Base-by-base conservation (phyloP, 2,329 filamentous ascomycete species). In the Verticillium tricorpus region DNA sequence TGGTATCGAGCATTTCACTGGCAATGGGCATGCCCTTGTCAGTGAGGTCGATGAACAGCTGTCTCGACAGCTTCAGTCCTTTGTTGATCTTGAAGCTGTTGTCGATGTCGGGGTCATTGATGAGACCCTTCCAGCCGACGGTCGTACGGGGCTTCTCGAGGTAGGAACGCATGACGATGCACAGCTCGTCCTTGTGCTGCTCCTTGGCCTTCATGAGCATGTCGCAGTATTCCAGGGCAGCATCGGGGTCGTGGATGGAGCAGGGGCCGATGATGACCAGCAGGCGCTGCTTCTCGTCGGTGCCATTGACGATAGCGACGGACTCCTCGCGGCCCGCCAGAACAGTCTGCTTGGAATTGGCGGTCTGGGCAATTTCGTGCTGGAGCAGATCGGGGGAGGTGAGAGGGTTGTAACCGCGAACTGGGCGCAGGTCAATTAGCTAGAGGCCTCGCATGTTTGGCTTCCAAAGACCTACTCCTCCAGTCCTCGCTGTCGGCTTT, bases 71-170 rank as follows among this genome's bases (percentile, higher is more conserved):
- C 58, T 91, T 88, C 71, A 99, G 79, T 22, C 95, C 95, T 83
- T 98, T 98, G 84, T 98, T 98, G 81, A 99, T 98, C 80, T 97
- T 89, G 89, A 97, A 98, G 77, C 90, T 95, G 76, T 97, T 94
- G 77, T 98, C 93, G 73, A 99, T 96, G 72, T 98, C 94, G 2
- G 95, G 95, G 78, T 99, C 95, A 76, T 99, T 98, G 81, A 99
- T 96, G 70, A 99, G 82, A 58, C 95, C 95, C 82, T 99, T 99
- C 95, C 95, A 99, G 69, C 95, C 95, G 32, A 99, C 92, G 0
- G 95, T 99, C 32, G 95, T 99, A 67, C 95, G 89, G 25, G 95
- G 95, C 84, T 99, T 99, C 84, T 99, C 95, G 64, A 99, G 87
- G 85, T 99, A 99, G 66, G 92, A 91, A 69, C 95, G 91, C 95